phyloP scores from a whole-genome alignment of 192 early-diverging fungal genomes.

The Mycoemilia scoparia region DNA sequence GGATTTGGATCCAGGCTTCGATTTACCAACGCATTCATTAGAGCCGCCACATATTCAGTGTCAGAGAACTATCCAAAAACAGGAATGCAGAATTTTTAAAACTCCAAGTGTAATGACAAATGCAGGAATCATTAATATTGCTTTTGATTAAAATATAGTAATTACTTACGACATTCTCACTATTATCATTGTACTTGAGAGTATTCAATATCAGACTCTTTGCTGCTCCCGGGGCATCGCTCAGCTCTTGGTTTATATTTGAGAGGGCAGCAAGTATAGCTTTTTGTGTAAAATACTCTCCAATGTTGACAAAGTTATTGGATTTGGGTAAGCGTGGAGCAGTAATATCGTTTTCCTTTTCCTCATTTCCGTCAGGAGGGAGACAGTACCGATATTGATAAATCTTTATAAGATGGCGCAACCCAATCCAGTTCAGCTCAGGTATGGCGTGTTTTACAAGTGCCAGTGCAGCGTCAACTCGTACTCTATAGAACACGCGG shows the following conservation, averaged over 20 bases:
- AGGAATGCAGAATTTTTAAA: neutral
- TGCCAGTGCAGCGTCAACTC: constrained; percentile 58
- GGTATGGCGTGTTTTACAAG: constrained; percentile 40
- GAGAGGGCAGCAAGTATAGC: constrained; percentile 55
- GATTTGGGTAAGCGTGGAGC: constrained; percentile 46
- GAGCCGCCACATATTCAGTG: constrained; percentile 49
- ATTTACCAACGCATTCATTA: constrained; percentile 56
- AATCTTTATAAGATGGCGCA: constrained; percentile 52
- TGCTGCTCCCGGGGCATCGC: constrained; percentile 38
- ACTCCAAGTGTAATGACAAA: neutral
- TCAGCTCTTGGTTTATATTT: constrained; percentile 41
- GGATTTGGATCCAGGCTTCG: constrained; percentile 39
- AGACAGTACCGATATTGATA: constrained; percentile 59
- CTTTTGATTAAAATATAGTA: constrained; percentile 1
- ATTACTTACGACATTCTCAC: constrained; percentile 59
- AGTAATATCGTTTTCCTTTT: constrained; percentile 4
- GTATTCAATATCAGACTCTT: constrained; percentile 53
- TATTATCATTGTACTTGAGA: constrained; percentile 87
- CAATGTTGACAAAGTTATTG: constrained; percentile 74
- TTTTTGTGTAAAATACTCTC: constrained; percentile 87
- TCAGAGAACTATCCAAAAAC: constrained; percentile 77
- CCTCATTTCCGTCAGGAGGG: constrained; percentile 7
- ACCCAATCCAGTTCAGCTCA: constrained; percentile 40
- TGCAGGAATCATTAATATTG: neutral
- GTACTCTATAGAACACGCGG: constrained; percentile 70